Evolutionary conservation across 2,329 filamentous ascomycete genomes (phyloP).

Genomic region (Colletotrichum phormii): DNA sequence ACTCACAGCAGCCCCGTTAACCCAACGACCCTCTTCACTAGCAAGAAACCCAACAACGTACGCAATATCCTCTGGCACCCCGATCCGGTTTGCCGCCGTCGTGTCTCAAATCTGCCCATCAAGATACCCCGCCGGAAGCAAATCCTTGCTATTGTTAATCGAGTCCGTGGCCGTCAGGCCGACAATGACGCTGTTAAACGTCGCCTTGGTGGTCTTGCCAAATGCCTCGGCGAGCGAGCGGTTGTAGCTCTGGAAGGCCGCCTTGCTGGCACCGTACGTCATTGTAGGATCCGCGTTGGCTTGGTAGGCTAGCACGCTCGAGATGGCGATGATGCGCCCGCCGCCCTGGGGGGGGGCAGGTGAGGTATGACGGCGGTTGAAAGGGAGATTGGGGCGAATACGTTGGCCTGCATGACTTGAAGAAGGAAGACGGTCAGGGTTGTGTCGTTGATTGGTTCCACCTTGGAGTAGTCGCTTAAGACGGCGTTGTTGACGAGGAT

Average conservation of each 20-base stretch:
- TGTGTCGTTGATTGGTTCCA: conserved; percentile 2
- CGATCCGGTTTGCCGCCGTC: not conserved
- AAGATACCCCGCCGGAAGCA: not conserved
- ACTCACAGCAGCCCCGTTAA: conserved; percentile 18
- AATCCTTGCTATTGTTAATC: not conserved
- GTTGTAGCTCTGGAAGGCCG: conserved; percentile 44
- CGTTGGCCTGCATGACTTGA: conserved; percentile 21
- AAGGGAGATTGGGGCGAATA: conserved; percentile 42
- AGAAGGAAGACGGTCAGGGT: not conserved
- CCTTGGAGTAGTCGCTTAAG: not conserved
- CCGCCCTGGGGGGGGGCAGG: conserved; percentile 39
- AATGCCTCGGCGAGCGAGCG: conserved; percentile 46
- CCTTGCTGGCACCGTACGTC: conserved; percentile 48
- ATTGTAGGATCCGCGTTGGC: conserved; percentile 15
- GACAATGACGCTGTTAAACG: conserved; percentile 46
- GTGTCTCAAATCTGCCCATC: not conserved
- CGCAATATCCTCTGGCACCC: conserved; percentile 17
- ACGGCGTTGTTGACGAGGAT: conserved; percentile 27
- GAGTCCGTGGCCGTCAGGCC: conserved; percentile 42
- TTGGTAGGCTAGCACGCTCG: conserved; percentile 39
- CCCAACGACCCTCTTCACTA: conserved; percentile 26
- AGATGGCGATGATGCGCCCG: conserved; percentile 49
- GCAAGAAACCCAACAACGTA: conserved; percentile 26
- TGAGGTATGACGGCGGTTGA: conserved; percentile 44
- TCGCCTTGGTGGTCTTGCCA: conserved; percentile 41